phyloP scores from a whole-genome alignment of 805 yeast species.

The Saturnispora mendoncae region DNA sequence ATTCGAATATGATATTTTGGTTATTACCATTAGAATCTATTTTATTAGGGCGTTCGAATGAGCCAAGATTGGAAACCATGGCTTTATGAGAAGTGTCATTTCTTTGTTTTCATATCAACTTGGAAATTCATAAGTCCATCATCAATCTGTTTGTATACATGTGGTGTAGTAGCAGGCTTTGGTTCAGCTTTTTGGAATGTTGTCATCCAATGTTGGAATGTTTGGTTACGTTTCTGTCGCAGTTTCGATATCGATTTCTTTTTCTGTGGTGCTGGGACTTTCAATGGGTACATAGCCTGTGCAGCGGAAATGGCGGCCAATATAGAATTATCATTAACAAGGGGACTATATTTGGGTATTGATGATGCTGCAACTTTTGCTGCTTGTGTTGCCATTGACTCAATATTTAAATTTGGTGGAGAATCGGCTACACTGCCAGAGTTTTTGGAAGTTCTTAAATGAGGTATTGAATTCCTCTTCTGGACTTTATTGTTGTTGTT shows the following conservation, averaged over 20 bases:
- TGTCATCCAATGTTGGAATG: slow-evolving; percentile 24
- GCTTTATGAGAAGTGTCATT: background rate
- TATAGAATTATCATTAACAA: background rate
- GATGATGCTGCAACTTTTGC: background rate
- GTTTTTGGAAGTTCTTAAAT: background rate
- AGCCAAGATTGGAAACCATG: background rate
- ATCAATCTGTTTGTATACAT: slow-evolving; percentile 22
- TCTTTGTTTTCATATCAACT: slow-evolving; percentile 14
- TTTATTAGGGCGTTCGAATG: too few relatives aligned
- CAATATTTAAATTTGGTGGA: background rate
- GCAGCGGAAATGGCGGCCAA: slow-evolving; percentile 5
- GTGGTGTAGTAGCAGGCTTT: slow-evolving; percentile 21
- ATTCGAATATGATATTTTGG: too few relatives aligned
- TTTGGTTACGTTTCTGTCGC: background rate
- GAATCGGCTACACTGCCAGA: background rate
- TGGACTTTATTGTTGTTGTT: too few relatives aligned
- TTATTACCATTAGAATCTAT: too few relatives aligned
- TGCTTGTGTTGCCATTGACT: slow-evolving; percentile 1
- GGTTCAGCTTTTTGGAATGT: slow-evolving; percentile 26
- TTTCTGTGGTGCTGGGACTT: background rate
- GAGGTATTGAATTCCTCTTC: too few relatives aligned
- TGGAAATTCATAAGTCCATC: slow-evolving; percentile 30
- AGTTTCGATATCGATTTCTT: background rate
- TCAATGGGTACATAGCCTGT: slow-evolving; percentile 1
- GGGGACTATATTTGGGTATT: background rate